Percentiles rank a stretch among this genome's conserved stretches.
Conservation (phyloP, 129 eudicot genomes). For the Tagetes erecta region DNA sequence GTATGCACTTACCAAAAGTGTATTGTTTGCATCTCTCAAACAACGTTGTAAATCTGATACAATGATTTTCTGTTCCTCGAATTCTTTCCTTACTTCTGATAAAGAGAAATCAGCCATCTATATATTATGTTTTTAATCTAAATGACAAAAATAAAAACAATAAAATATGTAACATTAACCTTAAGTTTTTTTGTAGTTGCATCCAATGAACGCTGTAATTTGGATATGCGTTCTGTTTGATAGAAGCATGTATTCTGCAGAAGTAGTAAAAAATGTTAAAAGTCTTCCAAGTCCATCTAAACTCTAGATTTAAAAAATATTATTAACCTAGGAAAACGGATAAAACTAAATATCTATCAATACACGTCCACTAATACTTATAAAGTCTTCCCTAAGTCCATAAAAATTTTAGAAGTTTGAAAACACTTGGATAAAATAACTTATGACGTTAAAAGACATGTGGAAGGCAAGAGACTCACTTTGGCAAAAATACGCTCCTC, state of each 20-base stretch:
- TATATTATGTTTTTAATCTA: not conserved
- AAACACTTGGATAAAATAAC: too few species aligned
- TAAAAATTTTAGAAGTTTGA: too few species aligned
- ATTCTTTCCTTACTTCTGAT: constrained; percentile 43
- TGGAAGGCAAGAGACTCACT: constrained; percentile 28
- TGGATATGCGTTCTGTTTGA: constrained; percentile 40
- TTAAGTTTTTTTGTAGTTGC: constrained; percentile 47
- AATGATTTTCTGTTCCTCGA: constrained; percentile 38
- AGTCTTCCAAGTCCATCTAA: too few species aligned
- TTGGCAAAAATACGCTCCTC: constrained; percentile 49
- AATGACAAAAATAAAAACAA: not conserved
- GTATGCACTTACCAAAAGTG: constrained; percentile 47
- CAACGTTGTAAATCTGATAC: constrained; percentile 44
- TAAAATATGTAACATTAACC: constrained; percentile 24
- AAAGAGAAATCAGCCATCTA: constrained; percentile 58
- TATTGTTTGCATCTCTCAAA: constrained; percentile 54
- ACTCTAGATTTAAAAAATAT: too few species aligned
- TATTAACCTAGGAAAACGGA: not conserved
- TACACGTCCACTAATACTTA: not conserved
- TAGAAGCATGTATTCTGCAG: constrained; percentile 47
- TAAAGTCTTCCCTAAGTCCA: too few species aligned
- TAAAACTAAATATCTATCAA: not conserved
- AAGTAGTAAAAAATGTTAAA: not conserved
- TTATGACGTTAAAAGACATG: not conserved
- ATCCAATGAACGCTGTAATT: constrained; percentile 39